Evolutionary conservation across 306 rosid genomes (phyloP).

Genomic region (Cicer judaicum): DNA sequence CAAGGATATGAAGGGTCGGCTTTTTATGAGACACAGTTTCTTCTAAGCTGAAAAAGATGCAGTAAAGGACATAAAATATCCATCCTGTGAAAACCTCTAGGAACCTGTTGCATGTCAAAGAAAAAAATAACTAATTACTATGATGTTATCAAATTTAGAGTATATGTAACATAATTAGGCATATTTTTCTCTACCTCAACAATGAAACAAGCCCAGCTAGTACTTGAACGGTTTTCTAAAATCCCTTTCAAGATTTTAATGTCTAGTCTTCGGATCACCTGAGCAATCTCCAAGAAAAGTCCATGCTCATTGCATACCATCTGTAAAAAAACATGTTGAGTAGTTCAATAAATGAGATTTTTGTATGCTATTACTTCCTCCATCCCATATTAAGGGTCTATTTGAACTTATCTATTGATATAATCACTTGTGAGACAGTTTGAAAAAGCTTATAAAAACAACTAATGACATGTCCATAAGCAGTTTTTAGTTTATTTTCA

Average conservation of each 20-base stretch:
- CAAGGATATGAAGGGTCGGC: slow-evolving; percentile 42
- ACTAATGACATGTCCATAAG: no score
- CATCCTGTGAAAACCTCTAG: slow-evolving; percentile 87
- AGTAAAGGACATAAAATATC: slow-evolving; percentile 83
- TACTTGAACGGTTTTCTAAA: slow-evolving; percentile 58
- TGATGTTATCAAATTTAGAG: background rate
- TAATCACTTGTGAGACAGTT: no score
- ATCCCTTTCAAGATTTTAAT: slow-evolving; percentile 76
- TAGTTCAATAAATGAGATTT: slow-evolving; percentile 7
- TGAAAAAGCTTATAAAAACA: no score
- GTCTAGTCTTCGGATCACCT: slow-evolving; percentile 63
- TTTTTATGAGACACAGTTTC: slow-evolving; percentile 51
- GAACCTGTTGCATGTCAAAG: slow-evolving; percentile 56
- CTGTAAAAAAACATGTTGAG: slow-evolving; percentile 38
- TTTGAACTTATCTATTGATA: no score
- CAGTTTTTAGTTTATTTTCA: no score
- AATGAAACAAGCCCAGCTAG: slow-evolving; percentile 74
- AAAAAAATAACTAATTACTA: background rate
- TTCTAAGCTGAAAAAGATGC: slow-evolving; percentile 78
- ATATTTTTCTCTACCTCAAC: slow-evolving; percentile 64
- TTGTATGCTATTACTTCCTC: background rate
- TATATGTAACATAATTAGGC: background rate
- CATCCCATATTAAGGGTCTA: no score
- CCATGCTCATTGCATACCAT: slow-evolving; percentile 72
- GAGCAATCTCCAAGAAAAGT: slow-evolving; percentile 81